These are phyloP conservation scores for Penicillium soppii DNA, from an alignment of 495 filamentous ascomycete species.

Conservation along the genomic window DNA sequence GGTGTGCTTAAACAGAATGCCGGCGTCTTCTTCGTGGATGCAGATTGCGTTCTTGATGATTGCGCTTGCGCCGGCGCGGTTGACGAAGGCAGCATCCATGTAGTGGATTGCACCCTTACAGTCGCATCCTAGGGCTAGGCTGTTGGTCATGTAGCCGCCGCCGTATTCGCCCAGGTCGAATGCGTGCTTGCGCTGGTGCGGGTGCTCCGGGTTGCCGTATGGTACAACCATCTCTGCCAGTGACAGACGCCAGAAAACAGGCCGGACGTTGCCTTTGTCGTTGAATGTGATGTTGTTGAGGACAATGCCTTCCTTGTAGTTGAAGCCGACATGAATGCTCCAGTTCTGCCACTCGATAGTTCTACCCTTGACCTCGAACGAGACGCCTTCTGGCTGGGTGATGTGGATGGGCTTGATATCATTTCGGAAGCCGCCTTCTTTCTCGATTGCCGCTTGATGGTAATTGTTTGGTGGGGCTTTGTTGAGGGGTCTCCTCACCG, in stretches of 20 bases:
- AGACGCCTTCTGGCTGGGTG: slow-evolving; percentile 91
- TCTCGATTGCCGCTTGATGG: slow-evolving; percentile 69
- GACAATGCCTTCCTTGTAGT: slow-evolving; percentile 91
- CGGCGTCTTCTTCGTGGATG: slow-evolving; percentile 93
- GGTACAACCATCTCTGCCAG: slow-evolving; percentile 96
- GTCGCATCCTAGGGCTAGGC: slow-evolving; percentile 83
- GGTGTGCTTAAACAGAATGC: slow-evolving; percentile 94
- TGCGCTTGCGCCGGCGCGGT: slow-evolving; percentile 69
- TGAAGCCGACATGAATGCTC: slow-evolving; percentile 93
- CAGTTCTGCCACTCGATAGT: slow-evolving; percentile 93
- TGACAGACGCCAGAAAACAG: slow-evolving; percentile 88
- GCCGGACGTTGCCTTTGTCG: slow-evolving; percentile 77
- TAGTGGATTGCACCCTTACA: slow-evolving; percentile 96
- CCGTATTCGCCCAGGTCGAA: slow-evolving; percentile 95
- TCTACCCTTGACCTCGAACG: slow-evolving; percentile 77
- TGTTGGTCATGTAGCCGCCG: slow-evolving; percentile 95
- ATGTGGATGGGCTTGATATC: slow-evolving; percentile 93
- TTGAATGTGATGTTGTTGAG: slow-evolving; percentile 90
- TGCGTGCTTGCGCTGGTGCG: slow-evolving; percentile 91
- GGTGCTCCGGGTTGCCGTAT: slow-evolving; percentile 90
- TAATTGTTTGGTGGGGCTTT: slow-evolving; percentile 77
- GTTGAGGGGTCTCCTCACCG: slow-evolving; percentile 75
- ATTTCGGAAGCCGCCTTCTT: slow-evolving; percentile 72
- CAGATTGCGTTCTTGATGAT: slow-evolving; percentile 96
- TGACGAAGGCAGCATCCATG: slow-evolving; percentile 81